Conservation (phyloP, 768 basidiomycete genomes). For the Pleurotus pulmonarius region DNA sequence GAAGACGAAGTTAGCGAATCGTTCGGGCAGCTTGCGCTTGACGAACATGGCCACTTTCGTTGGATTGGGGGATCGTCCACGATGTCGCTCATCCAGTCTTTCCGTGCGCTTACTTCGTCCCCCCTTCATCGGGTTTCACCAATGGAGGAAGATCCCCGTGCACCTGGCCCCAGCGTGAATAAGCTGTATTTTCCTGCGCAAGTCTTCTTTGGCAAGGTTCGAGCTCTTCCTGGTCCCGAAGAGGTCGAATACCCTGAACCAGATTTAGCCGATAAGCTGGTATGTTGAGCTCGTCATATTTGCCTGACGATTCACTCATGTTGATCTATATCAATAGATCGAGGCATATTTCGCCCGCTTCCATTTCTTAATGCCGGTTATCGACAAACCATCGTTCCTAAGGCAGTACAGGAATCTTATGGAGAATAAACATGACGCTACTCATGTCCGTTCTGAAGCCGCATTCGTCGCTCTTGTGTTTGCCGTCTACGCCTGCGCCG, state of each 20-base stretch:
- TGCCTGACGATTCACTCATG: conserved; percentile 13
- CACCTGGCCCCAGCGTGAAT: conserved; percentile 75
- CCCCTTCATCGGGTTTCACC: conserved; percentile 77
- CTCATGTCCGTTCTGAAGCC: conserved; percentile 55
- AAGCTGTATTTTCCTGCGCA: conserved; percentile 87
- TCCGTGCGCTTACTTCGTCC: conserved; percentile 70
- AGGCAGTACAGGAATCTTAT: conserved; percentile 68
- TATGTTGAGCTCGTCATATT: conserved; percentile 30
- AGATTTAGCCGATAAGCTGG: conserved; percentile 84
- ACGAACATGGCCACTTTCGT: conserved; percentile 86
- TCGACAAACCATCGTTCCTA: conserved; percentile 85
- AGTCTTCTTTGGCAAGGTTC: conserved; percentile 83
- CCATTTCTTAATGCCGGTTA: conserved; percentile 84
- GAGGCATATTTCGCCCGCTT: conserved; percentile 84
- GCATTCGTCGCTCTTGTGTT: conserved; percentile 82
- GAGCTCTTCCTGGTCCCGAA: conserved; percentile 76
- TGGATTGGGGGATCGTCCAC: conserved; percentile 93
- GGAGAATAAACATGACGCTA: conserved; percentile 56
- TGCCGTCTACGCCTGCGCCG: conserved; percentile 87
- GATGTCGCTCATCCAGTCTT: conserved; percentile 89
- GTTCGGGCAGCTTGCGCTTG: conserved; percentile 83
- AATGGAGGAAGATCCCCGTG: conserved; percentile 79
- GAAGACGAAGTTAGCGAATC: conserved; percentile 82
- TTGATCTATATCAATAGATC: conserved; percentile 45
- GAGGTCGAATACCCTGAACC: conserved; percentile 86